phyloP scores from a whole-genome alignment of 306 rosid genomes.

The Malus sieversii region DNA sequence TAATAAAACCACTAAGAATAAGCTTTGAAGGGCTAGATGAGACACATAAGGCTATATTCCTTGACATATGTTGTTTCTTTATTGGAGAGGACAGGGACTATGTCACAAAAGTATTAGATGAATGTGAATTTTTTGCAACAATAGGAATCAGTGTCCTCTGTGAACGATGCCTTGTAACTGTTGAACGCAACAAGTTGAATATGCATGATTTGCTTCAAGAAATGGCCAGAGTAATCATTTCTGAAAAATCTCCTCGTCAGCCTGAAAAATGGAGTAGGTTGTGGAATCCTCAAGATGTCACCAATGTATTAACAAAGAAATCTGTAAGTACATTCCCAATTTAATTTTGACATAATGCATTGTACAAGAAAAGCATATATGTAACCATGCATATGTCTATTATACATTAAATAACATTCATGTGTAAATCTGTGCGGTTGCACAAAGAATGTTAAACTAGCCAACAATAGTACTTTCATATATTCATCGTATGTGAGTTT shows the following conservation, averaged over 20 bases:
- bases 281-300: neutral
- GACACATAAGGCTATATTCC: constrained; percentile 19
- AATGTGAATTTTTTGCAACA: constrained; percentile 21
- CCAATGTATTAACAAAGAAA: neutral
- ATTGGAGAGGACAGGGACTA: constrained; percentile 12
- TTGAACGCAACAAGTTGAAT: neutral
- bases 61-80: constrained; percentile 37
- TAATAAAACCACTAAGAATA: constrained; percentile 16
- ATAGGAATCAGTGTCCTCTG: constrained; percentile 23
- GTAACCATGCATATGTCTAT: neutral
- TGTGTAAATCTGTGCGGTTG: no score
- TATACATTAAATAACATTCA: no score
- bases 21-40: constrained; percentile 20
- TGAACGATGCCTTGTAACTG: constrained; percentile 21
- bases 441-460: no score
- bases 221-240: constrained; percentile 39
- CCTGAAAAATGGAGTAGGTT: neutral
- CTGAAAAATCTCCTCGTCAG: neutral
- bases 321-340: neutral
- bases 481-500: no score
- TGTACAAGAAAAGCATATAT: no score
- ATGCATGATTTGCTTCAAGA: constrained; percentile 21
- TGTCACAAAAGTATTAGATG: constrained; percentile 23
- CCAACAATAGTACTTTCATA: no score
- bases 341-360: no score